Base-by-base conservation (phyloP, 306 rosid genomes). In the Cyamopsis tetragonoloba region DNA sequence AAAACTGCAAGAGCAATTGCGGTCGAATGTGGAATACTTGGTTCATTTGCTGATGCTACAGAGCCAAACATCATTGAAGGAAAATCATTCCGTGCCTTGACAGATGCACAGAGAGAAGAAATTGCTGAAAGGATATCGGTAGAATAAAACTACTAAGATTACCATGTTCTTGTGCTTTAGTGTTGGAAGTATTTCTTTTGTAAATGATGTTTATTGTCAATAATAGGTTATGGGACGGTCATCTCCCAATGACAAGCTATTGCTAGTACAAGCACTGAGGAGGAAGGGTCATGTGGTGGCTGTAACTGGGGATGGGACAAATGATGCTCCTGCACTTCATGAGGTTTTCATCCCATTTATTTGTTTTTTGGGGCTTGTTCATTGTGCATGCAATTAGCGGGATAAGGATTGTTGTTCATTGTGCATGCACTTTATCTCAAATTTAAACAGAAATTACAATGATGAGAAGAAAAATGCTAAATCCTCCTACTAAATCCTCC, bases 1-100 rank as follows among this genome's bases (percentile, higher is more conserved):
- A 89, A 88, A 66, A 95, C 97, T 75, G 97, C 99, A 12, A 88
- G 76, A 83, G 97, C 99, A 49, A 90, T 95, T 65, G 99, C 97
- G 11, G 60, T 86, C 71, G 99, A 95, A 74, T 90, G 97, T 73
- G 97, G 99, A 74, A 95, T 95, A 77, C 95, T 90, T 50, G 23
- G 7, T 59, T 76, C 91, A 31, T 73, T 53, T 65, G 83, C 79
- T 20, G 84, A 85, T 18, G 95, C 90, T 39, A 66, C 66, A 0
- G 97, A 86, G 77, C 89, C 84, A n/a, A 83, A 60, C 71, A 82
- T 90, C 57, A 90, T 95, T 69, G 99, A 95, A 80, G 99, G 99
- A 39, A 88, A 66, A 80, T 68, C 14, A 30, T 95, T 95, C 19
- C 97, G 99, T 32, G 89, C 75, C 35, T 49, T 86, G 49, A 19